Evolutionary conservation across 176 grass and related monocot species (phyloP), one percentile per base, ranked within the genome.

Genomic region (Melocanna baccifera): DNA sequence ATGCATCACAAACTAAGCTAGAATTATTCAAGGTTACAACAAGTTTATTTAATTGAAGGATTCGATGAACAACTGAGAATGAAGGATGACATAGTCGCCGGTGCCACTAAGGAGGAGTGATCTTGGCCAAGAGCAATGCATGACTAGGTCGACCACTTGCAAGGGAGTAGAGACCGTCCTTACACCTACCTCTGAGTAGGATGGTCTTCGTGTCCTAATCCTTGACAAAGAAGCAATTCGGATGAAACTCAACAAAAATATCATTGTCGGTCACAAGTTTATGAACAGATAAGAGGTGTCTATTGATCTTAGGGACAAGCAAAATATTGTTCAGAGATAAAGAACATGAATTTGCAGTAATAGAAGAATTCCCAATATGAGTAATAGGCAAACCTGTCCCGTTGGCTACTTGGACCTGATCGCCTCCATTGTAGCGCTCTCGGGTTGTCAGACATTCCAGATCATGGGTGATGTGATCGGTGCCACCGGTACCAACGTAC

Each of bases 91-190:
- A 40, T 0, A 70, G 1, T 2, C 8, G 9, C 1, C 1, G 2
- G 7, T 67, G 34, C 65, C 34, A 67, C 3, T 11, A 0, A 2
- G 40, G 34, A 1, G 1, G 0, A 4, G 34, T 9, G 7, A 20
- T 3, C 19, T 10, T 67, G 34, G 16, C 1, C 0, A 3, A 9
- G 0, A 11, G 1, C 2, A 20, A 3, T 0, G 8, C 65, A 3
- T 67, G 32, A 3, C 4, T 66, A 1, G 30, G 13, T 1, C 0
- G 0, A 5, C 18, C 2, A 37, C 15, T 64, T 64, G 26, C 25
- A 32, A 64, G 8, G 12, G 0, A 14, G 3, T 64, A 64, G 5
- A 64, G 62, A 4, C 28, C 28, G 15, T 14, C 4, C 30, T 30
- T 6, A 30, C 13, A 32, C 3, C 0, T 2, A 5, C 62, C 28